Conservation (phyloP, 2,329 filamentous ascomycete species). For the Xylaria sp. region DNA sequence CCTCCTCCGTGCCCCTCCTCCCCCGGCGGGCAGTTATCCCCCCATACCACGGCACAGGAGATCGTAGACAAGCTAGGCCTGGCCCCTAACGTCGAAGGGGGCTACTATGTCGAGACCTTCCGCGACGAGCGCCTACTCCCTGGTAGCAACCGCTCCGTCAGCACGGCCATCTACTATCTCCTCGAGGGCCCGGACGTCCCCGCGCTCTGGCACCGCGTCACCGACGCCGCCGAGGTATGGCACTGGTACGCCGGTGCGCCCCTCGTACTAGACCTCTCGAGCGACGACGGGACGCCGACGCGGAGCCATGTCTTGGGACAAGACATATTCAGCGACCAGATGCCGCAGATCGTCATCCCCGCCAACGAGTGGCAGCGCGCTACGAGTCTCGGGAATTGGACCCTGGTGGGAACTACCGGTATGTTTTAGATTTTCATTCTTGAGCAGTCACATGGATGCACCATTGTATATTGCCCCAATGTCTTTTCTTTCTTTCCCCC, state of each 20-base stretch:
- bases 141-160: conserved; percentile 54
- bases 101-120: conserved; percentile 62
- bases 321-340: conserved; percentile 56
- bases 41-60: conserved; percentile 54
- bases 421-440: conserved; percentile 25
- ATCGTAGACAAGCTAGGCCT: conserved; percentile 59
- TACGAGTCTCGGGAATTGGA: conserved; percentile 59
- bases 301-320: conserved; percentile 54
- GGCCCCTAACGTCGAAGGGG: conserved; percentile 60
- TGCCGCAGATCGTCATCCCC: conserved; percentile 57
- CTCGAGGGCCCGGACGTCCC: conserved; percentile 54
- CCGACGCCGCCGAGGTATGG: conserved; percentile 63
- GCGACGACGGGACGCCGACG: conserved; percentile 55
- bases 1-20: neutral
- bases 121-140: conserved; percentile 51
- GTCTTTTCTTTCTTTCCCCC: neutral
- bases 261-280: conserved; percentile 58
- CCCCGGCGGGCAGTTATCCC: neutral
- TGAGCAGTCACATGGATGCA: neutral
- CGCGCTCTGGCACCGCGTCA: conserved; percentile 63
- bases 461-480: neutral
- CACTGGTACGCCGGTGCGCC: conserved; percentile 66
- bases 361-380: conserved; percentile 60
- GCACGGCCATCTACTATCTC: conserved; percentile 65
- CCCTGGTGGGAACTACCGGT: conserved; percentile 57